Percentiles rank a stretch among this genome's conserved stretches.
phyloP scores from a whole-genome alignment of 2,329 filamentous ascomycete species.

The Neonectria punicea region DNA sequence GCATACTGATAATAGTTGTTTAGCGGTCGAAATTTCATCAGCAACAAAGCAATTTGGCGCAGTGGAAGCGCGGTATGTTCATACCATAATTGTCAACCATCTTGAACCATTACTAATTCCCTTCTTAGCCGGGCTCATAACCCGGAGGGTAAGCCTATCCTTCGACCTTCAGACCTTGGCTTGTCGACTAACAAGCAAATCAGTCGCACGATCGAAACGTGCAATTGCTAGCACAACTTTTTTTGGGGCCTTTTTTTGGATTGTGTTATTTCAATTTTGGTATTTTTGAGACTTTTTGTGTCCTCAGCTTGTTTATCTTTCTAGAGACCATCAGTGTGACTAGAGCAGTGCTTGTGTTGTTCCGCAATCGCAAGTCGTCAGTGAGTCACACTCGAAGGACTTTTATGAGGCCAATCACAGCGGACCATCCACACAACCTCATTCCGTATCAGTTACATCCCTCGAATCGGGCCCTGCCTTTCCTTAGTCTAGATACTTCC shows the following conservation, averaged over 20 bases:
- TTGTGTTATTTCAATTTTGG: too few relatives aligned
- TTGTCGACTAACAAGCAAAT: too few relatives aligned
- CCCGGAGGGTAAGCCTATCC: constrained; percentile 17
- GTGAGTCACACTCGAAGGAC: constrained; percentile 3
- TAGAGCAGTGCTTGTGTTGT: neutral
- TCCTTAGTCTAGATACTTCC: neutral
- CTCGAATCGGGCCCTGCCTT: neutral
- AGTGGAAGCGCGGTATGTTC: constrained; percentile 23
- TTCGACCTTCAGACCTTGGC: too few relatives aligned
- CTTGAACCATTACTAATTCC: neutral
- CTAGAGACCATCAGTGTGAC: neutral
- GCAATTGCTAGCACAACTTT: constrained; percentile 50
- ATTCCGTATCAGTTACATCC: neutral
- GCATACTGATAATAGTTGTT: neutral
- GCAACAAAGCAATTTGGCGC: constrained; percentile 18
- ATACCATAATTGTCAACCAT: neutral
- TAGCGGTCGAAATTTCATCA: neutral
- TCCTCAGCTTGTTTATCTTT: neutral
- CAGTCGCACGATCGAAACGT: constrained; percentile 35
- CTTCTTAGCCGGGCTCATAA: constrained; percentile 23
- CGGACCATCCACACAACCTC: neutral
- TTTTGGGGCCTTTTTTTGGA: too few relatives aligned
- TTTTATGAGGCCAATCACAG: neutral
- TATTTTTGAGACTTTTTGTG: neutral
- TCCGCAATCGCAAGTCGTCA: neutral